A percentile compares a stretch with the other conserved stretches of the same genome.
Conservation (phyloP, 2,329 filamentous ascomycete genomes). For the Xenoacremonium recifei region DNA sequence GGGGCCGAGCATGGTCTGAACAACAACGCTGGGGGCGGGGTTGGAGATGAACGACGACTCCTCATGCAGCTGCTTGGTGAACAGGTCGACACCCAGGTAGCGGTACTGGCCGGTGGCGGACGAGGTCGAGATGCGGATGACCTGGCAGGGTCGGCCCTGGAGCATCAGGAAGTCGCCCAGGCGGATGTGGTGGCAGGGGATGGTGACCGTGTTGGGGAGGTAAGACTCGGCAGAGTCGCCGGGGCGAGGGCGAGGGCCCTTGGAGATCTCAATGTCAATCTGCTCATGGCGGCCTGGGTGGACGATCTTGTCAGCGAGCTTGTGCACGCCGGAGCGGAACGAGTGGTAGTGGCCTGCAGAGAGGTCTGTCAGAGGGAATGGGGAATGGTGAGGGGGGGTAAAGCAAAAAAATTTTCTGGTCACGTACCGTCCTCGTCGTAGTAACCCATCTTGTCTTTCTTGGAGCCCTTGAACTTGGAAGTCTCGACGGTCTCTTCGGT, state of each 20-base stretch:
- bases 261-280: constrained; percentile 45
- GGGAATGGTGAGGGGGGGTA: neutral
- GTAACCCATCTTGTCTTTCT: constrained; percentile 62
- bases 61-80: constrained; percentile 99
- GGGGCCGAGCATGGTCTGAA: constrained; percentile 99
- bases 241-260: constrained; percentile 25
- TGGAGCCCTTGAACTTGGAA: constrained; percentile 41
- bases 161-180: constrained; percentile 98
- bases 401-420: neutral
- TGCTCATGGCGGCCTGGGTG: constrained; percentile 50
- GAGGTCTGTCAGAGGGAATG: constrained; percentile 7
- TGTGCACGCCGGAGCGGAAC: constrained; percentile 55
- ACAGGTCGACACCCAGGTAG: constrained; percentile 99
- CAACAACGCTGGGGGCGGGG: constrained; percentile 92
- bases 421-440: constrained; percentile 61
- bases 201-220: constrained; percentile 84
- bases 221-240: constrained; percentile 31
- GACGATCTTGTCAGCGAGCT: constrained; percentile 55
- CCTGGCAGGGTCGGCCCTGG: constrained; percentile 98
- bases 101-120: constrained; percentile 98
- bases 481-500: constrained; percentile 66
- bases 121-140: constrained; percentile 99
- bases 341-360: constrained; percentile 57
- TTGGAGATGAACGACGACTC: constrained; percentile 98
- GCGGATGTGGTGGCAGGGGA: constrained; percentile 99